Evolutionary conservation across 306 rosid genomes (phyloP).

Genomic region (Vigna angularis): DNA sequence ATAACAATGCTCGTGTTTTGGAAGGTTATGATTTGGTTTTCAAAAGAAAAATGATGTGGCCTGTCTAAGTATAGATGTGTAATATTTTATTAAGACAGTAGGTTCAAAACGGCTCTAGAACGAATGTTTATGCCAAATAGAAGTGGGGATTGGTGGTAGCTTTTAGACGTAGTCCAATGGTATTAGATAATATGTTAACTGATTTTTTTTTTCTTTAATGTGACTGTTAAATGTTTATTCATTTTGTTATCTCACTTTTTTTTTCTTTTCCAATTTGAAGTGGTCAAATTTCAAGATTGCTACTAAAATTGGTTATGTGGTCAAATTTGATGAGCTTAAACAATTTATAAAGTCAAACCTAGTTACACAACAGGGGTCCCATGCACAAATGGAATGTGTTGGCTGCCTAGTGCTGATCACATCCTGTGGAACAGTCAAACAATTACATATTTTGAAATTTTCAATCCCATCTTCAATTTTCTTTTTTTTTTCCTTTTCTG

Average conservation of each 20-base stretch:
- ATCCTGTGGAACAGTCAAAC: not conserved
- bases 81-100: not conserved
- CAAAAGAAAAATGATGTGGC: not conserved
- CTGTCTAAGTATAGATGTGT: not conserved
- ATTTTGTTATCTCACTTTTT: too few relatives aligned
- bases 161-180: not conserved
- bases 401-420: not conserved
- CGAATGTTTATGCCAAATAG: not conserved
- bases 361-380: constrained; percentile 19
- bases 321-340: not conserved
- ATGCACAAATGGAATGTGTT: constrained; percentile 9
- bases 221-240: too few relatives aligned
- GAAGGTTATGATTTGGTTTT: constrained; percentile 42
- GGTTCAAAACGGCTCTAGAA: not conserved
- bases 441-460: constrained; percentile 16
- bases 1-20: constrained; percentile 19
- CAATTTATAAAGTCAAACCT: not conserved
- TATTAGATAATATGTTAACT: not conserved
- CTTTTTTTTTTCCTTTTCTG: not conserved
- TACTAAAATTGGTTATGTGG: not conserved
- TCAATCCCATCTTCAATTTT: not conserved
- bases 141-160: too few relatives aligned
- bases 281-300: not conserved
- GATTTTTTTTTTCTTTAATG: not conserved
- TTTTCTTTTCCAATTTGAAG: too few relatives aligned